Evolutionary conservation across 1,284 basidiomycete species (phyloP), one percentile per base, ranked within the genome.

Genomic region (Testicularia cyperi): DNA sequence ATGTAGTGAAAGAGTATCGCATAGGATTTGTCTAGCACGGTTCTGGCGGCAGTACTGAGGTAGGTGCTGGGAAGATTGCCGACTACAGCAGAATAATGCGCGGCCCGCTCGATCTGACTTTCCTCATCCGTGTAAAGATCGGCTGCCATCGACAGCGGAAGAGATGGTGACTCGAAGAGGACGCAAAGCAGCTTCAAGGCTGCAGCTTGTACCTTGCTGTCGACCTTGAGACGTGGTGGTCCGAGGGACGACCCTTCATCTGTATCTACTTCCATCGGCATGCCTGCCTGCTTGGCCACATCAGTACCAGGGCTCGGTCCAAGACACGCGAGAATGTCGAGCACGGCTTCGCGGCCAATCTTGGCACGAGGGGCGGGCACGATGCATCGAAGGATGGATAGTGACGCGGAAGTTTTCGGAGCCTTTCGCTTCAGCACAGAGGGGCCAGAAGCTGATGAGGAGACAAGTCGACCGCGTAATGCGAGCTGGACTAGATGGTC

Each of bases 1-100:
- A 70, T 37, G 29, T 32, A 68, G 26, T 70, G 67, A 39, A 70
- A 70, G 6, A 70, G 32, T 12, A 65, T 52, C 27, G 60, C 46
- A 29, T 65, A 70, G 44, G 44, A 55, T 22, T 47, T 49, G 12
- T 55, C 49, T 9, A 69, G 43, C 3, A 45, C 44, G 1, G 32
- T 25, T n/a, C 55, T 45, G 12, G 66, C 66, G 6, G 44, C 38
- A 4, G 42, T 21, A 3, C 52, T 60, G 32, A 69, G 52, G 28
- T 63, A 69, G 4, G 44, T 38, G n/a, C 44, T 35, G 3, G 66
- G 66, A 16, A 69, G 27, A 22, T 7, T 47, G 7, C 54, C 60
- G 3, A 44, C n/a, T 19, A 54, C 28, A 1, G 25, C 36, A 6
- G 39, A 28, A 37, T 61, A 61, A n/a, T 54, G 49, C 1, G 46